These are phyloP conservation scores for Proteromonas lacertae DNA, from an alignment of 352 stramenopile genomes.

Conservation along the genomic window DNA sequence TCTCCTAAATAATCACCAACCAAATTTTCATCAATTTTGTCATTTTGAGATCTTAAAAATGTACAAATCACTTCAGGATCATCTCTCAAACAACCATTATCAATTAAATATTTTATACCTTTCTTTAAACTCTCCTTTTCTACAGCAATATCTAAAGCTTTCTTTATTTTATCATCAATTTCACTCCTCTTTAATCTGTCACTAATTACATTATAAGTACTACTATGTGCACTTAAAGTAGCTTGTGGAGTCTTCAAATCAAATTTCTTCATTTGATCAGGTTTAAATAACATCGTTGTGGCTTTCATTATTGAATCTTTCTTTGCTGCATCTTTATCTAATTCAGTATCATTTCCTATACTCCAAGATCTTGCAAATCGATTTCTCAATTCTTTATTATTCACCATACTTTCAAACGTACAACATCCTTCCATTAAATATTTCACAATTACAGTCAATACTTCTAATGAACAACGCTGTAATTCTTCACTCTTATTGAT, in stretches of 20 bases:
- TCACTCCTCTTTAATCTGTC: background rate
- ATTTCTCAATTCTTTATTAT: too few species aligned
- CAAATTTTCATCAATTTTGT: constrained; percentile 52
- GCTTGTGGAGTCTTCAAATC: background rate
- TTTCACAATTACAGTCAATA: background rate
- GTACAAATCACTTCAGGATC: constrained; percentile 46
- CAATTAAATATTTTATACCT: constrained; percentile 31
- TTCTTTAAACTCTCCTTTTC: constrained; percentile 13
- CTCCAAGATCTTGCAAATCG: background rate
- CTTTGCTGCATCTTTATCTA: background rate
- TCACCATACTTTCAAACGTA: too few species aligned
- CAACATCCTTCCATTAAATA: background rate
- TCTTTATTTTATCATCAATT: constrained; percentile 7
- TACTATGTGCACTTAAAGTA: background rate
- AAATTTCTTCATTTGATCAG: background rate
- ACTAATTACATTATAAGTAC: background rate
- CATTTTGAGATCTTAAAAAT: constrained; percentile 65
- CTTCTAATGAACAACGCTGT: background rate
- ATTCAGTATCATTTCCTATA: background rate
- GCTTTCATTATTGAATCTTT: background rate
- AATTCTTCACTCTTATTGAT: background rate
- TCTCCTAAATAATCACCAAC: too few species aligned
- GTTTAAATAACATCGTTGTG: background rate
- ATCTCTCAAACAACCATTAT: constrained; percentile 23
- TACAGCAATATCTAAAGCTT: constrained; percentile 11